Evolutionary conservation across 2,329 filamentous ascomycete species (phyloP).

Genomic region (Trichophyton mentagrophytes): DNA sequence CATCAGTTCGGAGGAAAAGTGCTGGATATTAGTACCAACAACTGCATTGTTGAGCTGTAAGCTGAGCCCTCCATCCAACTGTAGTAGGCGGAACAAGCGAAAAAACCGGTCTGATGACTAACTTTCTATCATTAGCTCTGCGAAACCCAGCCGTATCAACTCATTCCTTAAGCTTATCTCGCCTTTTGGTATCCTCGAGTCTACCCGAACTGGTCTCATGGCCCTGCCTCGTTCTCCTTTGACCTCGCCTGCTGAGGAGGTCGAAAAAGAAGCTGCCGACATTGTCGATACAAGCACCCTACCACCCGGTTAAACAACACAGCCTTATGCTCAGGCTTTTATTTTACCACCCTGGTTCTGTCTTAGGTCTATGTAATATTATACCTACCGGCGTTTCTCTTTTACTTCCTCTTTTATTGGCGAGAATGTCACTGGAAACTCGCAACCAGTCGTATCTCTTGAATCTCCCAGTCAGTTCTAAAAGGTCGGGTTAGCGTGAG

Average conservation of each 20-base stretch:
- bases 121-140: constrained; percentile 46
- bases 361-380: neutral
- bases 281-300: constrained; percentile 89
- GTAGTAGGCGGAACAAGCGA: constrained; percentile 10
- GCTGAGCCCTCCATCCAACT: constrained; percentile 24
- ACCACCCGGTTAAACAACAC: constrained; percentile 59
- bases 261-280: constrained; percentile 80
- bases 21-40: constrained; percentile 93
- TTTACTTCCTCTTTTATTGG: neutral
- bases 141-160: constrained; percentile 86
- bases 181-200: constrained; percentile 93
- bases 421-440: neutral
- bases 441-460: neutral
- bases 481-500: neutral
- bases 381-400: neutral
- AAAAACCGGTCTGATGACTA: constrained; percentile 15
- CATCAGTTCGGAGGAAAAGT: constrained; percentile 98
- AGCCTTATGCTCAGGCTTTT: constrained; percentile 5
- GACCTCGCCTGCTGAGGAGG: constrained; percentile 57
- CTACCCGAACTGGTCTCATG: constrained; percentile 90
- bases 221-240: constrained; percentile 87
- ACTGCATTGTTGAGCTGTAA: constrained; percentile 95
- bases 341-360: constrained; percentile 4
- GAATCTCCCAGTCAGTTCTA: neutral
- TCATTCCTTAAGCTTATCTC: constrained; percentile 92